Evolutionary conservation across 805 yeast species (phyloP).

Genomic region (Pichia nanzhaoensis): DNA sequence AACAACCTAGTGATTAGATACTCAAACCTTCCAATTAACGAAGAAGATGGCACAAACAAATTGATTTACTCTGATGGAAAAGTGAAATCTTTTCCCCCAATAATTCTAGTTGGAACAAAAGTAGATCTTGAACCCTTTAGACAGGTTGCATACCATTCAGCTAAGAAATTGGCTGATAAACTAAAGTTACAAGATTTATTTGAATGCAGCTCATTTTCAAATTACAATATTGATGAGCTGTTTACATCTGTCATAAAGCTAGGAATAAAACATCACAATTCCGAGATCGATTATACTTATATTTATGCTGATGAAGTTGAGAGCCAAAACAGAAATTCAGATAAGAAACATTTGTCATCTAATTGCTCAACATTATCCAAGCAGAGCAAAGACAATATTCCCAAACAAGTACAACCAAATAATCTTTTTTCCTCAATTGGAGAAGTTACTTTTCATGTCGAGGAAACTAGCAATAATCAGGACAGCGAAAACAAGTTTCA

Average conservation of each 20-base stretch:
- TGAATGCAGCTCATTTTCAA: constrained; percentile 80
- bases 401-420: not conserved
- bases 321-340: not conserved
- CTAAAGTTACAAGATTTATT: constrained; percentile 31
- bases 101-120: constrained; percentile 66
- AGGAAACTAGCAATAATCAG: no score
- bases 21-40: constrained; percentile 31
- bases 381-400: not conserved
- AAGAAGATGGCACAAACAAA: constrained; percentile 7
- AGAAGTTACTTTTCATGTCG: not conserved
- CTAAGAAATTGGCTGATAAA: constrained; percentile 19
- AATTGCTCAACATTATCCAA: not conserved
- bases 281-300: constrained; percentile 12
- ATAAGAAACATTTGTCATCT: not conserved
- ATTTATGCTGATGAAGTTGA: constrained; percentile 6
- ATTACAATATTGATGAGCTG: constrained; percentile 73
- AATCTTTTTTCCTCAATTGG: not conserved
- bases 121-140: constrained; percentile 70
- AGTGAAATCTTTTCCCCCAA: constrained; percentile 17
- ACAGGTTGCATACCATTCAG: constrained; percentile 51
- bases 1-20: constrained; percentile 12
- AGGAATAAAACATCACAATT: constrained; percentile 9
- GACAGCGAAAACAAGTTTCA: no score
- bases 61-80: constrained; percentile 1
- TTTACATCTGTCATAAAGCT: constrained; percentile 36